phyloP scores from a whole-genome alignment of 2,329 filamentous ascomycete species.

The Dactylellina leptospora region DNA sequence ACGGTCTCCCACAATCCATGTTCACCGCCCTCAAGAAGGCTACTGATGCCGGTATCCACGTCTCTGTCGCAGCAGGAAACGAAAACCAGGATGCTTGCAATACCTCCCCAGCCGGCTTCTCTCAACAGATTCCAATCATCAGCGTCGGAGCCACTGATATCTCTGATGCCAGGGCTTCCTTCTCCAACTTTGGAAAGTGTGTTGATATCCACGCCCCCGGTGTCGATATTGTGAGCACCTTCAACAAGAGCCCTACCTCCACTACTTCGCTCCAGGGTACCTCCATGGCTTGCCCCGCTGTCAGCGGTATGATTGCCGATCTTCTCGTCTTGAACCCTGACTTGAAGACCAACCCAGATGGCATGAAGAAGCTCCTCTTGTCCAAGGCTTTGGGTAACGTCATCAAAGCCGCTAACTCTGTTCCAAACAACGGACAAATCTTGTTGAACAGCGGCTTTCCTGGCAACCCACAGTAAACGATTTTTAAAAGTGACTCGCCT shows the following conservation, averaged over 20 bases:
- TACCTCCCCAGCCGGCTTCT: slow-evolving; percentile 60
- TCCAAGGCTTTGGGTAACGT: slow-evolving; percentile 28
- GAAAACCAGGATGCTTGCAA: slow-evolving; percentile 56
- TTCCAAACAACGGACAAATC: slow-evolving; percentile 24
- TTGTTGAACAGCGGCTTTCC: slow-evolving; percentile 49
- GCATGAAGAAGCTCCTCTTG: slow-evolving; percentile 54
- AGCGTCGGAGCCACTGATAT: slow-evolving; percentile 61
- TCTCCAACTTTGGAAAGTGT: slow-evolving; percentile 64
- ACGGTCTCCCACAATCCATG: slow-evolving; percentile 62
- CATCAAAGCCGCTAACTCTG: slow-evolving; percentile 13
- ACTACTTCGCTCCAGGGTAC: slow-evolving; percentile 65
- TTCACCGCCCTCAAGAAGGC: slow-evolving; percentile 66
- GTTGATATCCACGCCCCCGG: slow-evolving; percentile 70
- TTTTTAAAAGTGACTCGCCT: background rate
- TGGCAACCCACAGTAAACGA: slow-evolving; percentile 25
- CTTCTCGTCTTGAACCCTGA: slow-evolving; percentile 51
- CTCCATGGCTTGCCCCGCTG: slow-evolving; percentile 64
- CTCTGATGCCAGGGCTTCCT: slow-evolving; percentile 59
- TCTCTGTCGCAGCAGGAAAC: slow-evolving; percentile 62
- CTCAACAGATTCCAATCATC: slow-evolving; percentile 60
- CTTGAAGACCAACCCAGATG: slow-evolving; percentile 50
- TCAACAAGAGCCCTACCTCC: slow-evolving; percentile 61
- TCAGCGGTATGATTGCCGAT: slow-evolving; percentile 57
- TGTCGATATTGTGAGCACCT: slow-evolving; percentile 65
- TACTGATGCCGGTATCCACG: slow-evolving; percentile 61